Conservation (phyloP, 108 stramenopile species). For the Schizochytrium sp. region DNA sequence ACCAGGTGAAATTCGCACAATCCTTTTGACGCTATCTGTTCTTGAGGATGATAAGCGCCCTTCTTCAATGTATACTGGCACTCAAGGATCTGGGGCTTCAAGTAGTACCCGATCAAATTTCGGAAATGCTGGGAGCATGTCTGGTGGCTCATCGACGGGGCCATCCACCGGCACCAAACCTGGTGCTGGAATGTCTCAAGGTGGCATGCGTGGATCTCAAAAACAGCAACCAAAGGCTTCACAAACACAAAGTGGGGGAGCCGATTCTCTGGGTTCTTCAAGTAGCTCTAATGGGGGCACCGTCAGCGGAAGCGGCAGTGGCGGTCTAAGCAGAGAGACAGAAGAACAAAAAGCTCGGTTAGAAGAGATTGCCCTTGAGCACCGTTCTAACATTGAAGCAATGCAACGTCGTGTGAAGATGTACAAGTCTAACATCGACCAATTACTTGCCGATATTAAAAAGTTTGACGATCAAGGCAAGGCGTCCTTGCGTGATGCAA, state of each 20-base stretch:
- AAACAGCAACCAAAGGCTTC: too few relatives aligned
- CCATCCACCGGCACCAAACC: too few relatives aligned
- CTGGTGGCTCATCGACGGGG: too few relatives aligned
- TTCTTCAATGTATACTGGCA: neutral
- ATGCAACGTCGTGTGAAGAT: slow-evolving; percentile 26
- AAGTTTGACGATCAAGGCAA: slow-evolving; percentile 43
- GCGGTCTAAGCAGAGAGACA: neutral
- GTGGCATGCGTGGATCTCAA: too few relatives aligned
- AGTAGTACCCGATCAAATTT: too few relatives aligned
- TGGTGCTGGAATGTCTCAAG: too few relatives aligned
- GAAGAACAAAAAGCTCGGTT: neutral
- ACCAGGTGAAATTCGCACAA: slow-evolving; percentile 10
- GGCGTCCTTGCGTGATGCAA: neutral
- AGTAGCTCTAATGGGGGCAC: neutral
- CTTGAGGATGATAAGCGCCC: neutral
- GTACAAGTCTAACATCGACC: slow-evolving; percentile 55
- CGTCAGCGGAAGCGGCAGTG: neutral
- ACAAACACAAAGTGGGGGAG: too few relatives aligned
- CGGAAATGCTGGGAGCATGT: too few relatives aligned
- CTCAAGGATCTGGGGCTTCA: neutral
- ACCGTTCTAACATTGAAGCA: neutral
- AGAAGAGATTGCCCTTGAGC: neutral
- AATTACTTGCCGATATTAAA: slow-evolving; percentile 12
- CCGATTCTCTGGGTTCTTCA: too few relatives aligned
- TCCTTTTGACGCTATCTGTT: neutral